Evolutionary conservation across 495 filamentous ascomycete species (phyloP), one percentile per base, ranked within the genome.

Genomic region (Xylaria flabelliformis): DNA sequence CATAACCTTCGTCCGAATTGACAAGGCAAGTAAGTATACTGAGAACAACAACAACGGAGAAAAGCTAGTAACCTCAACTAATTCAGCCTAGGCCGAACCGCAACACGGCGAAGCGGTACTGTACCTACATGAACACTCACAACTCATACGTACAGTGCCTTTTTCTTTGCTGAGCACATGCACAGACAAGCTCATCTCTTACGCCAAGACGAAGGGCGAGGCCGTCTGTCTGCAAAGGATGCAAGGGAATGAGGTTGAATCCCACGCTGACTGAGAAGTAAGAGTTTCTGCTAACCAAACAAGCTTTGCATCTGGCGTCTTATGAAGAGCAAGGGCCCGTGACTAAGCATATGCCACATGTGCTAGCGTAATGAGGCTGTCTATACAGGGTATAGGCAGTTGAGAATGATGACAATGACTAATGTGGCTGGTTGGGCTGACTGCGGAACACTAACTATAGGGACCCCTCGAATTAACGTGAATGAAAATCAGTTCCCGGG

Each of bases 401-500:
- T 42, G 61, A 44, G 26, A 3, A 24, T 63, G 21, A 63, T 42
- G 63, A 32, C 39, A 46, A 64, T 21, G 62, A 64, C 41, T 24
- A 26, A 34, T 63, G 36, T 24, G 42, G 13, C 61, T 15, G 7
- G n/a, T 46, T 44, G 32, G 19, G 59, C 59, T 63, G 59, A 42
- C 32, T 19, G 32, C 58, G 59, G 34, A 13, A 26, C 19, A 62
- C 19, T 29, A 29, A 39, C 36, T 61, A n/a, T 42, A 12, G 56
- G 56, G 24, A 24, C 46, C 46, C 46, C 46, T 50, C 46, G n/a
- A 50, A 19, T 50, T 50, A 50, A n/a, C 46, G 17, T 50, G 19
- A 50, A 17, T 50, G 46, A 50, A 17, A n/a, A 50, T n/a, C 46
- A 50, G 17, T 10, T 29, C 2, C 12, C 51, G 24, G 51, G 10